Base-by-base conservation (phyloP, 2,329 filamentous ascomycete species). In the Kalmusia sp. region DNA sequence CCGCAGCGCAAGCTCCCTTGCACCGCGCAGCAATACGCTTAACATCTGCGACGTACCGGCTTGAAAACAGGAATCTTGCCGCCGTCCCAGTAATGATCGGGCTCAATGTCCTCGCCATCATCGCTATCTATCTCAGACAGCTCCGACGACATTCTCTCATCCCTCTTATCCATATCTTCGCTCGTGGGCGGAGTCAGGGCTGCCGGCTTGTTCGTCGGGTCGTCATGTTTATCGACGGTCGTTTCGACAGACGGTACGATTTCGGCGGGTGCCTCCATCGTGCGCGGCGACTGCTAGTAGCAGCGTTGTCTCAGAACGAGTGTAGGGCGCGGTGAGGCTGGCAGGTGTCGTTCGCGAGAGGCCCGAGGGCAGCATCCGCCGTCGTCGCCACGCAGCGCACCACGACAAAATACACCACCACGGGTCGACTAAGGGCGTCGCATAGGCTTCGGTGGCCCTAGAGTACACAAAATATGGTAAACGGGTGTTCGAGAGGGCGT, bases 31-130 rank as follows among this genome's bases (percentile, higher is more conserved):
- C 47, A 45, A 47, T 25, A 40, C 27, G 24, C 44, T 30, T 43
- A 39, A 31, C 24, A 22, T 38, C 22, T 44, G 60, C 56, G 47
- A 84, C 84, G 71, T 79, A 87, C 85, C 60, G 95, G 95, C 76
- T 88, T 93, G 78, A 99, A 99, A 55, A 99, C 89, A 7, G 95
- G 93, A 30, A 99, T 90, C 57, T 87, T 90, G 57, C 92, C 85
- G 52, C 82, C 84, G 49, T 85, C 93, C 69, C 92, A 96, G 80
- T 91, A 97, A 74, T 96, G 88, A 70, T 93, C 91, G 1, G 93
- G 93, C 40, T 87, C 80, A 49, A 96, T 84, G 49, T 95, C 90
- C 62, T 89, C 90, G 47, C 75, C 75, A 52, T 78, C 75, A 39
- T 80, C 77, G 61, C 76, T 69, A 45, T 81, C 78, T 39, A 80